phyloP scores from a whole-genome alignment of 352 stramenopile genomes.

The Phytophthora macrochlamydospora region DNA sequence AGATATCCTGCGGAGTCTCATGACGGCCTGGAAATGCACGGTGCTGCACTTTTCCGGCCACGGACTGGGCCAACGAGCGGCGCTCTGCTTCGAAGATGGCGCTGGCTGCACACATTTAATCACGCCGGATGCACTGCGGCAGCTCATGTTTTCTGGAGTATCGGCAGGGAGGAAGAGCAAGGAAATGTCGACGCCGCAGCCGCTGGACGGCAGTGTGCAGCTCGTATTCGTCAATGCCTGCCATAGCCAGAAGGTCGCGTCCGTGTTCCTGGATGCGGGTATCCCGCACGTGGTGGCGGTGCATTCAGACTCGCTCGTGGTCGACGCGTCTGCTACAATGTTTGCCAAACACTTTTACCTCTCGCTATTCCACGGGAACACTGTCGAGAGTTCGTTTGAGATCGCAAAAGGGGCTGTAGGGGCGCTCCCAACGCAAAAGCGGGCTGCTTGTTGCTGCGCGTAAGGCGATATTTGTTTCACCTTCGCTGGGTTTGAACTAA shows the following conservation, averaged over 20 bases:
- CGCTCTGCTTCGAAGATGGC: constrained; percentile 84
- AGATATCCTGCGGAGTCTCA: constrained; percentile 75
- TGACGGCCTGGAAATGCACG: constrained; percentile 76
- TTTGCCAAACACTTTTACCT: constrained; percentile 89
- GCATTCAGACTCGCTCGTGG: constrained; percentile 77
- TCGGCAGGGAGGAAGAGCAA: constrained; percentile 18
- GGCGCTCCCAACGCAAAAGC: constrained; percentile 61
- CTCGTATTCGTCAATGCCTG: constrained; percentile 88
- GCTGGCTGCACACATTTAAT: constrained; percentile 77
- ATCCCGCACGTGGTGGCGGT: constrained; percentile 92
- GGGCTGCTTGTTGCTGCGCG: constrained; percentile 80
- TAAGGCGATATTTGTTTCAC: constrained; percentile 33
- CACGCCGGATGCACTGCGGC: constrained; percentile 61
- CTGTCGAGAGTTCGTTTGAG: constrained; percentile 71
- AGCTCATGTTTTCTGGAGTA: constrained; percentile 69
- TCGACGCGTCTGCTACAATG: constrained; percentile 78
- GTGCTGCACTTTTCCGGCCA: constrained; percentile 86
- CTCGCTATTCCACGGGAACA: constrained; percentile 76
- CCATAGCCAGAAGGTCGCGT: constrained; percentile 86
- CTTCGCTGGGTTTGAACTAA: not conserved
- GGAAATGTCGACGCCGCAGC: constrained; percentile 8
- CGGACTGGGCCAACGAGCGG: constrained; percentile 64
- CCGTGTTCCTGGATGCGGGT: constrained; percentile 88
- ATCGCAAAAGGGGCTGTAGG: constrained; percentile 76
- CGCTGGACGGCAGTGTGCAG: constrained; percentile 45